These are phyloP conservation scores for Amanita brunnescens DNA, from an alignment of 768 basidiomycete genomes.

Conservation along the genomic window DNA sequence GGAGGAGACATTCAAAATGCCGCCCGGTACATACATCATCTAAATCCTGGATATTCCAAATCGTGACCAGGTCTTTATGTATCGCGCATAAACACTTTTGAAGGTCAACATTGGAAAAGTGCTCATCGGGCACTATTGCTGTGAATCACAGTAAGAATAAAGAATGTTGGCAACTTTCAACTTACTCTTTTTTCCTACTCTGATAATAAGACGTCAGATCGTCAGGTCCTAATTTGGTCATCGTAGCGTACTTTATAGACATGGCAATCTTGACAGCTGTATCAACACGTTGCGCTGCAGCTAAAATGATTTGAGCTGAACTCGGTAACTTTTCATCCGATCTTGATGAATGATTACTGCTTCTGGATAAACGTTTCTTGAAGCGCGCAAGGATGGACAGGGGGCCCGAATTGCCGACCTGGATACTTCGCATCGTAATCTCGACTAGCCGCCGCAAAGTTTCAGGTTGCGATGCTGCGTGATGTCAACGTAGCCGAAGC, in stretches of 20 bases:
- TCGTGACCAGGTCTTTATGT: neutral
- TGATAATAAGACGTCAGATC: neutral
- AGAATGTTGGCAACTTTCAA: neutral
- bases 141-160: neutral
- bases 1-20: neutral
- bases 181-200: neutral
- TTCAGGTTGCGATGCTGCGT: neutral
- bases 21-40: neutral
- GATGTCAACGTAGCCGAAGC: neutral
- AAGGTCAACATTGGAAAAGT: neutral
- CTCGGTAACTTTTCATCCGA: neutral
- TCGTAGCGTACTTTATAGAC: neutral
- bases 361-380: too few relatives aligned
- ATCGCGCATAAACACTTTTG: neutral
- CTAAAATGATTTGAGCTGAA: neutral
- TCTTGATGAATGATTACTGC: too few relatives aligned
- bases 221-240: neutral
- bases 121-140: neutral
- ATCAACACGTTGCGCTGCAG: neutral
- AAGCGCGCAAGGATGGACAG: too few relatives aligned
- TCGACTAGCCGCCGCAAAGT: neutral
- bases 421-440: neutral
- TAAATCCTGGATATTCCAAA: neutral
- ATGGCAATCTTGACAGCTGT: neutral
- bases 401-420: neutral